phyloP scores from a whole-genome alignment of 148 eudicot genomes.

The Camellia japonica region DNA sequence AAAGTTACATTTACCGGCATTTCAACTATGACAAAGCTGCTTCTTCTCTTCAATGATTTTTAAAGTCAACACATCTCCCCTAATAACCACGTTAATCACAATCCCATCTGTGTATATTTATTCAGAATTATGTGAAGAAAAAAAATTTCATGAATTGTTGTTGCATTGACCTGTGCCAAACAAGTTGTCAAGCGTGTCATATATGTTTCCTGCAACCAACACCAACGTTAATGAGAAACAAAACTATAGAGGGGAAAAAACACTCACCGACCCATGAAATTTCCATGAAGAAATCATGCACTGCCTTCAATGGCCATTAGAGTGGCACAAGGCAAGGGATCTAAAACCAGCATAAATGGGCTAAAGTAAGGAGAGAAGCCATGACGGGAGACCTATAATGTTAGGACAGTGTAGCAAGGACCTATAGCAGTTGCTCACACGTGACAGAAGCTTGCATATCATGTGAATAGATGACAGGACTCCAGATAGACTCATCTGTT shows the following conservation, averaged over 20 bases:
- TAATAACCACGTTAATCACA: slow-evolving; percentile 87
- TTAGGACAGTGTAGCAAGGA: background rate
- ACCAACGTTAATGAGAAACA: background rate
- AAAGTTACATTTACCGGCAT: slow-evolving; percentile 63
- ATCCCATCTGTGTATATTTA: slow-evolving; percentile 62
- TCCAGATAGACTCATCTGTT: too few relatives aligned
- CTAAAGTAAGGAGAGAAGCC: background rate
- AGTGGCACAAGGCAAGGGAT: background rate
- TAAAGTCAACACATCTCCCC: slow-evolving; percentile 85
- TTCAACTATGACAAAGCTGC: slow-evolving; percentile 66
- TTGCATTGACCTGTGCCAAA: slow-evolving; percentile 61
- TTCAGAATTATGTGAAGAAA: background rate
- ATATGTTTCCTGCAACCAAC: slow-evolving; percentile 68
- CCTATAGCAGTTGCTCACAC: background rate
- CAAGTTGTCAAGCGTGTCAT: slow-evolving; percentile 72
- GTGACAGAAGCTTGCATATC: too few relatives aligned
- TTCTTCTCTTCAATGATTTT: slow-evolving; percentile 77
- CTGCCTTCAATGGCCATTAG: background rate
- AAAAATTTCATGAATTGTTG: background rate
- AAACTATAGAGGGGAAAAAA: background rate
- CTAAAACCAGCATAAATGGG: background rate
- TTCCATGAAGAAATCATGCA: background rate
- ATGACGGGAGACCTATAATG: background rate
- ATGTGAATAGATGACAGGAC: too few relatives aligned
- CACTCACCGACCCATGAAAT: background rate